Evolutionary conservation across 2,329 filamentous ascomycete species (phyloP).

Genomic region (Metarhizium brunneum): DNA sequence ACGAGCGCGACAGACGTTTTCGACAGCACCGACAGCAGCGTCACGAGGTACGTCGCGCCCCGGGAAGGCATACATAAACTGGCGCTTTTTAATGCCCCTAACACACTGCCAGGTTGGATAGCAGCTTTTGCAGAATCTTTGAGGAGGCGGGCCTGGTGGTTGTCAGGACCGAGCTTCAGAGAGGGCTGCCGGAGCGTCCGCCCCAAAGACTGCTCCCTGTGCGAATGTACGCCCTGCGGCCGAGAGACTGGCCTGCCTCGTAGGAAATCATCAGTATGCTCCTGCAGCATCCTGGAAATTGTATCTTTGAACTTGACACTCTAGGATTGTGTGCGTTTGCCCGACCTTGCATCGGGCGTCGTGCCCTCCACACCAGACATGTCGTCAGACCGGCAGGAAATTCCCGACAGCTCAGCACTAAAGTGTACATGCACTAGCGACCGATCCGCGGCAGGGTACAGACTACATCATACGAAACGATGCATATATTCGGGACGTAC

Average conservation of each 20-base stretch:
- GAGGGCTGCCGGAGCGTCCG: slow-evolving; percentile 54
- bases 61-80: accelerated
- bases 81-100: background rate
- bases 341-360: no score
- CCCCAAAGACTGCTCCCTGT: slow-evolving; percentile 53
- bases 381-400: no score
- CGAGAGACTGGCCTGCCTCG: background rate
- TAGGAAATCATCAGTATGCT: no score
- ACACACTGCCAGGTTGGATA: slow-evolving; percentile 46
- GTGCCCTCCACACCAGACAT: no score
- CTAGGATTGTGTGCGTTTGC: no score
- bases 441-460: no score
- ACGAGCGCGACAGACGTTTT: slow-evolving; percentile 55
- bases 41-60: slow-evolving; percentile 48
- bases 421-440: no score
- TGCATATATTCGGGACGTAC: no score
- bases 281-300: no score
- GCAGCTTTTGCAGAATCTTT: slow-evolving; percentile 63
- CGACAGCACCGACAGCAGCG: slow-evolving; percentile 66
- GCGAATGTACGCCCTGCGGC: slow-evolving; percentile 60
- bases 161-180: slow-evolving; percentile 63
- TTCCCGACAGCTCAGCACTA: no score
- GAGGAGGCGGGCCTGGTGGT: slow-evolving; percentile 57
- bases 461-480: no score
- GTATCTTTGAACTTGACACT: no score